phyloP scores from a whole-genome alignment of 73 alveolate species.

The Paramecium bursaria region DNA sequence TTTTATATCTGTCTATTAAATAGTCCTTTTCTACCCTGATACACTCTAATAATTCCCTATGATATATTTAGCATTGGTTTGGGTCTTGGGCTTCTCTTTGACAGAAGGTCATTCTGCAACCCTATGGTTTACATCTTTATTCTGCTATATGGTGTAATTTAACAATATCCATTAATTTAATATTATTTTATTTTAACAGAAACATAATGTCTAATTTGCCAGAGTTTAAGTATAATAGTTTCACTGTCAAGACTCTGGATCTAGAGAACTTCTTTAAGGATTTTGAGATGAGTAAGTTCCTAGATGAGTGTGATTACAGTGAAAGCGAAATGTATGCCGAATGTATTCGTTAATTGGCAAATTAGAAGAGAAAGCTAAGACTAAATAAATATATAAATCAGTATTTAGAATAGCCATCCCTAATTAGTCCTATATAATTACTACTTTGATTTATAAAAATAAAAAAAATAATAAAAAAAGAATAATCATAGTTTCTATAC shows the following conservation, averaged over 20 bases:
- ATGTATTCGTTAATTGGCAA: neutral
- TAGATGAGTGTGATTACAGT: slow-evolving; percentile 45
- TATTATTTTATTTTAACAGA: slow-evolving; percentile 37
- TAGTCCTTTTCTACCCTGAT: neutral
- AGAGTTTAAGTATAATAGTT: slow-evolving; percentile 26
- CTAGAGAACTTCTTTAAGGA: slow-evolving; percentile 51
- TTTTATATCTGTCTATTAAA: slow-evolving; percentile 31
- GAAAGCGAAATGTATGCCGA: slow-evolving; percentile 39
- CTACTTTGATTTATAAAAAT: slow-evolving; percentile 40
- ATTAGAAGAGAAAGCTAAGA: slow-evolving; percentile 18
- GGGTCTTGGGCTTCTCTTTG: slow-evolving; percentile 50
- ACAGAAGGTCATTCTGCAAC: slow-evolving; percentile 61
- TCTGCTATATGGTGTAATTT: slow-evolving; percentile 60
- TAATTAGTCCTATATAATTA: slow-evolving; percentile 47
- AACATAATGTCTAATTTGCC: slow-evolving; percentile 63
- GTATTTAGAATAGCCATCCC: slow-evolving; percentile 50
- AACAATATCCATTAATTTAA: slow-evolving; percentile 18
- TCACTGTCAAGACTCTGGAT: slow-evolving; percentile 13
- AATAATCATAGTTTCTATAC: slow-evolving; percentile 35
- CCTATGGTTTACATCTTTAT: slow-evolving; percentile 54
- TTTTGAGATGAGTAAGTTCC: slow-evolving; percentile 37
- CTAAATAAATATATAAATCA: slow-evolving; percentile 39
- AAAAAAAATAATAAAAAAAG: neutral
- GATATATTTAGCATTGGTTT: slow-evolving; percentile 20
- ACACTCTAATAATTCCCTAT: slow-evolving; percentile 54